Evolutionary conservation across 331 rosid genomes (phyloP), one percentile per base, ranked within the genome.

Genomic region (Pyracantha coccinea): DNA sequence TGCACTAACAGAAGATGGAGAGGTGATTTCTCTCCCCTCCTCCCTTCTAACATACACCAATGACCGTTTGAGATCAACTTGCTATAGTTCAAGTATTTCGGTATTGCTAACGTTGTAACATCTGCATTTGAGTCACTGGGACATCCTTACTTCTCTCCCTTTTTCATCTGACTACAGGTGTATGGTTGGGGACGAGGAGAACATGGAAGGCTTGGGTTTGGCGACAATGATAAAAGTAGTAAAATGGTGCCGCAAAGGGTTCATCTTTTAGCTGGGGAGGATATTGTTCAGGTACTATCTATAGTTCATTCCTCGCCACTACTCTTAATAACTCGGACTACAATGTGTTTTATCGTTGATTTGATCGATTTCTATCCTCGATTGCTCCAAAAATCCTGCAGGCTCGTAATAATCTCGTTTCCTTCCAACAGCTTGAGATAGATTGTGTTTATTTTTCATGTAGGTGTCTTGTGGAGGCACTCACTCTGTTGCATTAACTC

Each of bases 181-280:
- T 95, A 90, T 79, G 99, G 99, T 58, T 95, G 98, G 99, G 99
- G 99, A 74, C 85, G 99, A 78, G 99, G 99, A 29, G 99, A 95
- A 50, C 99, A 95, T 69, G 99, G 99, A 24, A 92, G 99, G 81
- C 97, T 95, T 85, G 99, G 99, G 66, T 90, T 92, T 74, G 98
- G 99, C 65, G 99, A 95, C 66, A 89, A 89, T 78, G 99, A 95
- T 71, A 95, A 95, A 82, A 95, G 99, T 87, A 95, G 97, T 77
- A 95, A 95, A 90, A 95, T 95, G 97, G 84, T 95, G 47, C 99
- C 98, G 35, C 98, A 95, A 80, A 90, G 31, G 85, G 98, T 95
- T 89, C 90, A 90, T 74, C 98, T 95, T 83, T 84, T 95, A 78
- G 85, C 88, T 31, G 93, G 94, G 44, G 97, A 95, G 82, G 92